Conservation (phyloP, 345 rosid genomes). For the Aquilaria malaccensis region DNA sequence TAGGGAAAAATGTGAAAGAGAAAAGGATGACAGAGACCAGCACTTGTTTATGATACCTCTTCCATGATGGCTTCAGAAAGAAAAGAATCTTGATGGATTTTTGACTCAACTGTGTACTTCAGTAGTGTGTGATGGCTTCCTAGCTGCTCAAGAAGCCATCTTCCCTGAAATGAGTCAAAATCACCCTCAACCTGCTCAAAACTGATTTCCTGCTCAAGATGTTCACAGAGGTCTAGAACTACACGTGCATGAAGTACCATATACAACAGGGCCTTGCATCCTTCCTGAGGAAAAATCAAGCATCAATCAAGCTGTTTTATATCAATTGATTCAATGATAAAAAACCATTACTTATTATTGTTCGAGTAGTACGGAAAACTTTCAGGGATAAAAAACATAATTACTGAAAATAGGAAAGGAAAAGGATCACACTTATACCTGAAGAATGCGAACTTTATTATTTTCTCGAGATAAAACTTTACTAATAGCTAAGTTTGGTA, state of each 20-base stretch:
- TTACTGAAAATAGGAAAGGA: neutral
- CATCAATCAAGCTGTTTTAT: too few relatives aligned
- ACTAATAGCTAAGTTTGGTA: slow-evolving; percentile 94
- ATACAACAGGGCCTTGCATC: slow-evolving; percentile 88
- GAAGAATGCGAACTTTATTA: slow-evolving; percentile 86
- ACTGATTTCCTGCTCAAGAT: slow-evolving; percentile 69
- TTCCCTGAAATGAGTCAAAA: slow-evolving; percentile 86
- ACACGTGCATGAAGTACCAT: slow-evolving; percentile 98
- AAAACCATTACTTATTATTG: too few relatives aligned
- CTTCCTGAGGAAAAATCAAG: slow-evolving; percentile 51
- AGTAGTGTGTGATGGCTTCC: slow-evolving; percentile 86
- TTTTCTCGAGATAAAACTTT: slow-evolving; percentile 84
- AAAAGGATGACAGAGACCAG: neutral
- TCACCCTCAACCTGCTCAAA: slow-evolving; percentile 97
- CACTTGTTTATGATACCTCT: slow-evolving; percentile 45
- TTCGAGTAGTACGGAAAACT: too few relatives aligned
- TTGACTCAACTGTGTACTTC: slow-evolving; percentile 85
- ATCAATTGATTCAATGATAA: too few relatives aligned
- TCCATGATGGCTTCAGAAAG: slow-evolving; percentile 98
- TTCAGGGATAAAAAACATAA: neutral
- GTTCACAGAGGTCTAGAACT: slow-evolving; percentile 79
- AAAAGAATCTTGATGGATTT: slow-evolving; percentile 77
- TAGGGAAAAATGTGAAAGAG: neutral
- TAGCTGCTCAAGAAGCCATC: slow-evolving; percentile 85
- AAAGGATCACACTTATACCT: slow-evolving; percentile 41